Evolutionary conservation across 176 grass and related monocot species (phyloP).

Genomic region (Dactylis glomerata): DNA sequence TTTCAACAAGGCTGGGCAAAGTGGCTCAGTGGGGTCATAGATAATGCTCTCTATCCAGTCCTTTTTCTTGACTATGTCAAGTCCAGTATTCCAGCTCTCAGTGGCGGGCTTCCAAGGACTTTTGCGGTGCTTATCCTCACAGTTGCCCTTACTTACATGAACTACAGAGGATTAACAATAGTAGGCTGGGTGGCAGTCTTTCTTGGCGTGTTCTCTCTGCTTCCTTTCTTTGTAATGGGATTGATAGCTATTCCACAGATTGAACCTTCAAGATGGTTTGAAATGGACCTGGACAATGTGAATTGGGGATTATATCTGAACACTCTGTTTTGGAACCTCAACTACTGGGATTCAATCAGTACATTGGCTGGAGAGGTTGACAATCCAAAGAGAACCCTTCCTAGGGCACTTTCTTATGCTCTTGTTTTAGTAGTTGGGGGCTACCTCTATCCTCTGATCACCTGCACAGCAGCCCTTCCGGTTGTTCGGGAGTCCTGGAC

Average conservation of each 20-base stretch:
- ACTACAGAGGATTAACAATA: conserved; percentile 59
- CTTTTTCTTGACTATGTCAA: conserved; percentile 87
- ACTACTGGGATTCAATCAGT: conserved; percentile 96
- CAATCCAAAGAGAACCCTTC: conserved; percentile 65
- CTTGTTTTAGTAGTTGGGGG: conserved; percentile 56
- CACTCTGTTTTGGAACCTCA: conserved; percentile 90
- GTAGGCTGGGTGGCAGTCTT: conserved; percentile 57
- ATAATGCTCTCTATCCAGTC: too few species aligned
- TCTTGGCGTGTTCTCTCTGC: conserved; percentile 73
- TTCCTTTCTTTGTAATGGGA: conserved; percentile 82
- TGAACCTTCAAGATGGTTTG: conserved; percentile 36
- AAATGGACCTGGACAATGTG: conserved; percentile 47
- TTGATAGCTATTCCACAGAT: conserved; percentile 57
- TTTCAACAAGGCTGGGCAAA: conserved; percentile 97
- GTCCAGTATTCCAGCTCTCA: conserved; percentile 58
- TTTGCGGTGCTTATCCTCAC: conserved; percentile 33
- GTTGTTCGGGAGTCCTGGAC: conserved; percentile 60
- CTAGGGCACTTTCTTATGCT: conserved; percentile 71
- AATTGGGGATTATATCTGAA: conserved; percentile 88
- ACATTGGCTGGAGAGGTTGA: conserved; percentile 82
- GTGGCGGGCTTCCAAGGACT: conserved; percentile 50
- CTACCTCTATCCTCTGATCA: conserved; percentile 71
- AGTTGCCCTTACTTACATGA: conserved; percentile 77
- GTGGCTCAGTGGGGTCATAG: conserved; percentile 88
- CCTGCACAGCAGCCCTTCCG: conserved; percentile 59